phyloP scores from a whole-genome alignment of 768 basidiomycete species.

The Russula brevipes region DNA sequence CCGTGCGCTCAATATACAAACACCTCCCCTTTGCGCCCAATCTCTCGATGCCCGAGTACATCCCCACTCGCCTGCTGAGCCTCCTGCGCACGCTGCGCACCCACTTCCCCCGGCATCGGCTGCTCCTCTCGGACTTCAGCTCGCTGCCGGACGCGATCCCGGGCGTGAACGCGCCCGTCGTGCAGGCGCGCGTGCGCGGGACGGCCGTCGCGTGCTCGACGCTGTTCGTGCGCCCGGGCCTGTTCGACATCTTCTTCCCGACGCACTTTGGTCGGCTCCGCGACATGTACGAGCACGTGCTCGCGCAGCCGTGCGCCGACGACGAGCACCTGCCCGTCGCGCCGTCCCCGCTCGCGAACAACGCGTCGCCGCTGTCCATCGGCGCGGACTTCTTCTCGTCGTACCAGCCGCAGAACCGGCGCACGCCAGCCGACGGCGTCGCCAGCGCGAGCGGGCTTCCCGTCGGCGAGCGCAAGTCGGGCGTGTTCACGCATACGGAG shows the following conservation, averaged over 20 bases:
- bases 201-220: constrained; percentile 86
- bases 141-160: constrained; percentile 80
- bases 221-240: constrained; percentile 88
- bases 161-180: constrained; percentile 79
- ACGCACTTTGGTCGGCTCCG: constrained; percentile 80
- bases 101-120: constrained; percentile 88
- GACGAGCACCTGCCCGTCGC: constrained; percentile 29
- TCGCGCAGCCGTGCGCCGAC: constrained; percentile 48
- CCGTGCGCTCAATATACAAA: constrained; percentile 59
- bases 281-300: constrained; percentile 85
- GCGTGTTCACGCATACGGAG: constrained; percentile 82
- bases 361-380: constrained; percentile 45
- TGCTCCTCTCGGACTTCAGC: constrained; percentile 91
- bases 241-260: constrained; percentile 99
- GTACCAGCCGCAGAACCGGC: constrained; percentile 48
- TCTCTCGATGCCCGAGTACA: constrained; percentile 78
- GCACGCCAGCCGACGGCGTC: constrained; percentile 65
- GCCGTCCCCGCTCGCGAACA: constrained; percentile 48
- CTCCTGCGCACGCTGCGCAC: constrained; percentile 78
- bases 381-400: constrained; percentile 72
- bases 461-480: constrained; percentile 74
- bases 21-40: constrained; percentile 87
- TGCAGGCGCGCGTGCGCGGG: constrained; percentile 86
- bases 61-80: constrained; percentile 85
- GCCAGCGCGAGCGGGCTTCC: constrained; percentile 70